Conservation (phyloP, 2,329 filamentous ascomycete species). For the Aspergillus novoparasiticus region DNA sequence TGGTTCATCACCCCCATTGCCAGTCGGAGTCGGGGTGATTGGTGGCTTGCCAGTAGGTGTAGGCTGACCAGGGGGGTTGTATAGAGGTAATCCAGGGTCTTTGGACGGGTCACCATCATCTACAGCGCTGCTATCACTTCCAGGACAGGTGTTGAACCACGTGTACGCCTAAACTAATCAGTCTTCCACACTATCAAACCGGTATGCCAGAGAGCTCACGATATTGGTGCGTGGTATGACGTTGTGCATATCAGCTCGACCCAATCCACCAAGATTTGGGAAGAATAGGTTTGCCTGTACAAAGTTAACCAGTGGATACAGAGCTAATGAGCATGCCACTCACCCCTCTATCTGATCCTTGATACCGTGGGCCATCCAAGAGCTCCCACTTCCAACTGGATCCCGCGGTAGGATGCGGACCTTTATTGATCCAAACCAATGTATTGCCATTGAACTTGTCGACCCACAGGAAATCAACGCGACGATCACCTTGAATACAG, state of each 20-base stretch:
- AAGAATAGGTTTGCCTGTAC: background rate
- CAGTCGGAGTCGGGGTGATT: background rate
- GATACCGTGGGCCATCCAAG: background rate
- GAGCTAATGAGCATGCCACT: background rate
- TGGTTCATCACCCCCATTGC: background rate
- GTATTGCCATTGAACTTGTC: background rate
- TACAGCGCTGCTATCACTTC: background rate
- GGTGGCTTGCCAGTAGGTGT: background rate
- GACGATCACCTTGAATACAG: background rate
- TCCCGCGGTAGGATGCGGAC: background rate
- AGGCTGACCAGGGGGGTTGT: background rate
- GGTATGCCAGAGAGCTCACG: background rate
- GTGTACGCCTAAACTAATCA: background rate
- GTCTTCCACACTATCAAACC: background rate
- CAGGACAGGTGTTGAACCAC: background rate
- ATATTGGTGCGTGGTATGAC: background rate
- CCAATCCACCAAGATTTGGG: background rate
- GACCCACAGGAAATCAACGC: background rate
- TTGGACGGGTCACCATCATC: background rate
- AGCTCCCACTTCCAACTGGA: background rate
- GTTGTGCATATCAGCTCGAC: background rate
- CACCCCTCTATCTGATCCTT: background rate
- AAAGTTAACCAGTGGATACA: background rate
- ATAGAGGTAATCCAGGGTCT: background rate
- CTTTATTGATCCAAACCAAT: background rate